Evolutionary conservation across 495 filamentous ascomycete genomes (phyloP), one percentile per base, ranked within the genome.

Genomic region (Rostrohypoxylon terebratum): DNA sequence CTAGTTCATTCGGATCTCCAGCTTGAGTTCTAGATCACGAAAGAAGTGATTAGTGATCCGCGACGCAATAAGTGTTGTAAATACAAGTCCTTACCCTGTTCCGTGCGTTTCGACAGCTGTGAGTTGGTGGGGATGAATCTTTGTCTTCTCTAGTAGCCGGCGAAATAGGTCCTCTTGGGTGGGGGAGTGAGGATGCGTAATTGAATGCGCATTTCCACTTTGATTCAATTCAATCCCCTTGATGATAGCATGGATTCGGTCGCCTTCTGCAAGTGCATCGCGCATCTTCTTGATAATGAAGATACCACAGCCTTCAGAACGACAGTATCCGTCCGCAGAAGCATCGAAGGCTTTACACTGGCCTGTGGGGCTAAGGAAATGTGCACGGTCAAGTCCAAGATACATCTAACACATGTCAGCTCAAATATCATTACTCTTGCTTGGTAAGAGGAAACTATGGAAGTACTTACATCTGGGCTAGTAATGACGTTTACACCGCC

Each of bases 241-340:
- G 53, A 92, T 86, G 0, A 88, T 74, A 4, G 81, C 85, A 18
- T 86, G 77, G 25, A 90, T 85, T 1, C 81, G 81, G 47, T 85
- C 81, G 0, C 79, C 77, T 51, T 84, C 81, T 5, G 57, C 58
- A 1, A 83, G 45, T 0, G 83, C 89, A 25, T 83, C 76, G 8
- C 63, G 60, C 0, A 90, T 75, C 7, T 66, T 74, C 73, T 91
- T 92, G 8, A 92, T 34, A 8, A 83, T 75, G 0, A 90, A 45
- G 0, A 79, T 74, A 14, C 73, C 82, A 16, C 88, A 66, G 3
- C 78, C 89, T 66, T 92, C 90, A 1, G 79, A 90, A 4, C 89
- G 77, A 0, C 75, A 87, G 75, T 88, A 91, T 0, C 90, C 90
- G 74, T 89, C 79, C 0, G 87, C 89, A 0, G 54, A 42, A 0